Base-by-base conservation (phyloP, 352 stramenopile genomes). In the Saprolegnia diclina region DNA sequence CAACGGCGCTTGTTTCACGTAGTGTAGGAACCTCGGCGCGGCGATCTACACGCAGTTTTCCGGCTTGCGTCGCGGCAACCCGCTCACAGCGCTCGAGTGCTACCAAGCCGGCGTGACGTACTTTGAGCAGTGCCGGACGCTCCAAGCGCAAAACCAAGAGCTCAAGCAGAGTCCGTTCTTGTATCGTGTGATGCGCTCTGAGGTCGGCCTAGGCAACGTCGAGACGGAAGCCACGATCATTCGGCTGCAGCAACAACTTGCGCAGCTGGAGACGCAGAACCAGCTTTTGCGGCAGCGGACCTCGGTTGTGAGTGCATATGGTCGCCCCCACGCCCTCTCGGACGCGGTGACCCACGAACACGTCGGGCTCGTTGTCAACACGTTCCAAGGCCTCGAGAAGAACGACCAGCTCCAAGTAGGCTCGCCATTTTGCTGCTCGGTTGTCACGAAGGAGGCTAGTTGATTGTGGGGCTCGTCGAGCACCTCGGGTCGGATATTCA, bases 81-180 rank as follows among this genome's bases (percentile, higher is more conserved):
- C 86, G n/a, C 79, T 88, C 35, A 79, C 86, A 0, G 84, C 79
- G 11, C 80, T 92, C 11, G 79, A 88, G 56, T 80, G 77, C 56
- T 90, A 87, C 56, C 74, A 81, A 7, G 75, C 80, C 4, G 74
- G 82, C 19, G 72, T 81, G 24, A 85, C 84, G 11, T 90, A 81
- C 63, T 92, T 90, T 73, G 82, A 92, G 32, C 74, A 84, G 46
- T 73, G 82, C 22, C 62, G 65, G 0, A 64, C 79, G n/a, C 71
- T 79, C 13, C 73, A 81, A 24, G 77, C 83, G 24, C 79, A 90
- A 45, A 81, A 82, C 32, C 72, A 88, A 22, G 72, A 77, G 18
- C 72, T 90, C 22, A 69, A 88, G 26, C 62, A 78, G 73, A 81
- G 81, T 85, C 59, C 46, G 35, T 22, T 24, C 14, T 56, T 4